Base-by-base conservation (phyloP, 2,329 filamentous ascomycete species). In the Trichoderma sp. region DNA sequence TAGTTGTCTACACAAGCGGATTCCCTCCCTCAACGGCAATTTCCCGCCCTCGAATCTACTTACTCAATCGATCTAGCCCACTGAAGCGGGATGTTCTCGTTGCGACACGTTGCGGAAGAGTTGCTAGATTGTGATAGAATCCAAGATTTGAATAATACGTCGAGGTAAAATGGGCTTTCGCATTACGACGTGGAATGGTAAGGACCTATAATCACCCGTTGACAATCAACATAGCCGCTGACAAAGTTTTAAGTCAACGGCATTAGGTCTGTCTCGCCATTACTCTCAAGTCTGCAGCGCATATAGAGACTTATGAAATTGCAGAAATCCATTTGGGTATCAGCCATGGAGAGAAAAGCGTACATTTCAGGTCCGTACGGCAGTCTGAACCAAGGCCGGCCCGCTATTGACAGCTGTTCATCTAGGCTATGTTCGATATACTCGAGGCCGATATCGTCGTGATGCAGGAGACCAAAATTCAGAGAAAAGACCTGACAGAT, bases 401-500 rank as follows among this genome's bases (percentile, higher is more conserved):
- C 4, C 29, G 17, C 13, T 37, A 37, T 27, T 58, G n/a, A 68
- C 29, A 39, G 15, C 25, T 13, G 39, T 27, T 66, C 15, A 19
- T 25, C 15, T 58, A 68, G 90, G 86, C 90, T 71, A 98, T 98
- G 95, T 98, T 99, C 79, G 92, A 97, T 72, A 92, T 91, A 52
- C 86, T 99, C 7, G 92, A 95, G 77, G 89, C 94, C 64, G 95
- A 99, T 77, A 95, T 99, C 71, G 89, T 98, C 19, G 86, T 97
- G 68, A 93, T 98, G 83, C 95, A 99, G 78, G 95, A 98, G 79
- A 90, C 93, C 52, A 99, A 98, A 80, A 97, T 98, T 48, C 95
- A 98, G 76, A 87, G 91, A 67, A 97, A 97, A 76, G 94, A 97
- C 73, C 83, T 99, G 1, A 86, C 84, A 48, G 95, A 98, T 84